phyloP scores from a whole-genome alignment of 768 basidiomycete species.

The Galerina marginata region DNA sequence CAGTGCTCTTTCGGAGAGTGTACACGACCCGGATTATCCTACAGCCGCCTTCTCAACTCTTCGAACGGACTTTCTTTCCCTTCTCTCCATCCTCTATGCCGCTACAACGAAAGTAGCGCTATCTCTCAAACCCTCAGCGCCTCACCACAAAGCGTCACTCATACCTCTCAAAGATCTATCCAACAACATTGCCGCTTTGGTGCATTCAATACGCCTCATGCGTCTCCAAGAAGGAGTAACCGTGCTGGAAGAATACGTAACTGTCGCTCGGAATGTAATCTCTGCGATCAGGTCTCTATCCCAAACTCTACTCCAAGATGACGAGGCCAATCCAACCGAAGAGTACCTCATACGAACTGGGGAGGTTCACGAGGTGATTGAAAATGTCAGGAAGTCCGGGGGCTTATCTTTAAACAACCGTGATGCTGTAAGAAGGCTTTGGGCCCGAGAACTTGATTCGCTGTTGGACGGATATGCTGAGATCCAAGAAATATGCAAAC shows the following conservation, averaged over 20 bases:
- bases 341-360: constrained; percentile 63
- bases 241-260: constrained; percentile 48
- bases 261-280: constrained; percentile 47
- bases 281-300: constrained; percentile 49
- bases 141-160: constrained; percentile 55
- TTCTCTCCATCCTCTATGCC: constrained; percentile 62
- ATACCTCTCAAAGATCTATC: constrained; percentile 59
- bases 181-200: constrained; percentile 51
- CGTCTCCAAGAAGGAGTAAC: constrained; percentile 49
- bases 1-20: constrained; percentile 27
- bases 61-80: constrained; percentile 58
- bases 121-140: constrained; percentile 61
- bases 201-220: constrained; percentile 56
- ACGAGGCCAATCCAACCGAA: constrained; percentile 29
- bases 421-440: constrained; percentile 58
- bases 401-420: constrained; percentile 62
- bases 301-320: constrained; percentile 38
- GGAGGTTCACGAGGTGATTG: constrained; percentile 65
- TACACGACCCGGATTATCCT: constrained; percentile 21
- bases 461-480: constrained; percentile 69
- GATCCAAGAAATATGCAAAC: constrained; percentile 56
- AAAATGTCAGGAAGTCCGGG: constrained; percentile 48
- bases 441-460: constrained; percentile 56
- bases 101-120: constrained; percentile 67
- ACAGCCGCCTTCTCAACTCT: constrained; percentile 43